These are phyloP conservation scores for Pyrenochaeta sp. DNA, from an alignment of 2,329 filamentous ascomycete genomes.

Conservation along the genomic window DNA sequence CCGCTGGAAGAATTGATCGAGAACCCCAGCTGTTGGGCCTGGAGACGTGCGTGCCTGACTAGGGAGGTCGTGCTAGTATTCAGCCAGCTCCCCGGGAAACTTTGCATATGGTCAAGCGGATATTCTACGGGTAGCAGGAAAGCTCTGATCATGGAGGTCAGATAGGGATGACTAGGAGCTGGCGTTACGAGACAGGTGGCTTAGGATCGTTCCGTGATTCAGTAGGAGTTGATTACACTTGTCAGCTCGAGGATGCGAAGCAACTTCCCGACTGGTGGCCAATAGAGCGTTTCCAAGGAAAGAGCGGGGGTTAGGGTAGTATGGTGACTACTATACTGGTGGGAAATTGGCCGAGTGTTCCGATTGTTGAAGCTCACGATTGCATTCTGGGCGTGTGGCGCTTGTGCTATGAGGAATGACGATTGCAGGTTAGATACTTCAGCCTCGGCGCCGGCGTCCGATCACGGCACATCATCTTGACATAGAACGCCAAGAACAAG, in stretches of 20 bases:
- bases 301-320: neutral
- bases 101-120: neutral
- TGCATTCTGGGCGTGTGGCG: neutral
- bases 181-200: too few species aligned
- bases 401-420: neutral
- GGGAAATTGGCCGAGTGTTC: neutral
- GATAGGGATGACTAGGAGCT: neutral
- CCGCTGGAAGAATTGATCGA: slow-evolving; percentile 3
- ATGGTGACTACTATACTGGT: neutral
- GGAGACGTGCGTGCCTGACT: neutral
- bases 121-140: neutral
- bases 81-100: neutral
- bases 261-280: neutral
- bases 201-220: neutral
- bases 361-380: neutral
- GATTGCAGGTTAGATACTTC: neutral
- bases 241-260: neutral
- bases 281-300: neutral
- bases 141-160: neutral
- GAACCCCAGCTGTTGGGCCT: neutral
- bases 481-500: neutral
- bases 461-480: neutral
- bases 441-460: neutral
- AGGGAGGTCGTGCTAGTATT: neutral
- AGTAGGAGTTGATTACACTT: neutral